Base-by-base conservation (phyloP, 1,139 yeast species). In the Saccharomycopsis hybrid region DNA sequence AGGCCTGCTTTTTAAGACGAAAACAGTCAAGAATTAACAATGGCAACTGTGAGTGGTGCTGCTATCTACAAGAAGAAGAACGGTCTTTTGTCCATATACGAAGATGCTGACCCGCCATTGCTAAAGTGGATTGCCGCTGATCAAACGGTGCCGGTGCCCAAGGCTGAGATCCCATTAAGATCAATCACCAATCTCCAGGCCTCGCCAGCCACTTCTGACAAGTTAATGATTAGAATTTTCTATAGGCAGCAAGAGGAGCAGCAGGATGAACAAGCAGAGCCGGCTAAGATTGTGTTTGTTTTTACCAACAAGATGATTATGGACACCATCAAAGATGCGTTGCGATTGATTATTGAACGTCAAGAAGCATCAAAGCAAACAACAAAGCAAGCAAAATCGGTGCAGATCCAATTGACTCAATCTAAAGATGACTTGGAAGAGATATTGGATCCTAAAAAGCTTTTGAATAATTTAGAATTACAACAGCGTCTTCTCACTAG, bases 401-500 rank as follows among this genome's bases (percentile, higher is more conserved):
- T 57, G 30, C 65, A 63, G 46, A 41, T 46, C 30, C 48, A 49
- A 11, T 28, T 49, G n/a, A 44, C 41, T n/a, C 47, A 41, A 28
- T 33, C 45, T 4, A 45, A 44, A 24, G 54, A 53, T 43, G 54
- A 56, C 8, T 53, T 69, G 38, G 72, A 68, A 44, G 73, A 69
- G 51, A 68, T 77, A 1, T 61, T 78, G 18, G 78, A 78, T 35
- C 64, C 72, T 2, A 67, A 68, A 51, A 73, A 71, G 49, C 62
- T 88, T 48, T 68, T 88, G 54, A 77, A 79, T 50, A 88, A 92
- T 63, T 75, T 80, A 46, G 82, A 79, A 49, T 70, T 92, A 35
- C 98, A 92, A 60, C 95, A 89, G 59, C 78, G 79, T 54, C 67
- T 90, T 28, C 69, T 92, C 39, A 71, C 82, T 54, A 86, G 83